Evolutionary conservation across 2,329 filamentous ascomycete genomes (phyloP).

Genomic region (Daldinia eschscholtzii): DNA sequence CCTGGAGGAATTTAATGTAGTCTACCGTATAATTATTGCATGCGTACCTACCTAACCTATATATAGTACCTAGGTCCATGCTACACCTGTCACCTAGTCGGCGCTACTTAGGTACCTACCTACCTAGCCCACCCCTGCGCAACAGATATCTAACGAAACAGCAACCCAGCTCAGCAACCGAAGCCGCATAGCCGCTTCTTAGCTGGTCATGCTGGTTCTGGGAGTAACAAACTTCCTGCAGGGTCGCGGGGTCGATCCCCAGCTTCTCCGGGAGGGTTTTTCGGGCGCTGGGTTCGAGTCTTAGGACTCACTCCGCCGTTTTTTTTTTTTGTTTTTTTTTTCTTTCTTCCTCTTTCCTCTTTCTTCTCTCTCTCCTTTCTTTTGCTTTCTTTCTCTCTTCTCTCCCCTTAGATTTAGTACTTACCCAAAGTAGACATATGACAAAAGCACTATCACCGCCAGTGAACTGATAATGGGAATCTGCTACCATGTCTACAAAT

Average conservation of each 20-base stretch:
- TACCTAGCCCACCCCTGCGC: background rate
- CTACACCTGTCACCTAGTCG: background rate
- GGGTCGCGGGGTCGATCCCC: background rate
- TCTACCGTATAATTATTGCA: background rate
- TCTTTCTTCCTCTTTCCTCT: background rate
- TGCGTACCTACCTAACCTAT: background rate
- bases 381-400: too few relatives aligned
- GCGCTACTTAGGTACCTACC: background rate
- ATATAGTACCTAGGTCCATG: background rate
- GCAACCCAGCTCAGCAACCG: background rate
- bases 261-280: constrained; percentile 2
- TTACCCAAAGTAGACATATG: too few relatives aligned
- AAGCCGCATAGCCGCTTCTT: background rate
- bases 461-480: too few relatives aligned
- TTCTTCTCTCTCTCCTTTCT: background rate
- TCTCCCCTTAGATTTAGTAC: too few relatives aligned
- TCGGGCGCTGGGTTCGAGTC: constrained; percentile 1
- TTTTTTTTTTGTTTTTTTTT: constrained; percentile 1
- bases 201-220: background rate
- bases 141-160: background rate
- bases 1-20: too few relatives aligned
- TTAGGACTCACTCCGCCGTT: background rate
- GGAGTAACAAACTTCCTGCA: background rate
- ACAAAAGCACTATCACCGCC: too few relatives aligned
- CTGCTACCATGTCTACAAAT: too few relatives aligned